Evolutionary conservation across 2,329 filamentous ascomycete genomes (phyloP).

Genomic region (Venturia aucupariae): DNA sequence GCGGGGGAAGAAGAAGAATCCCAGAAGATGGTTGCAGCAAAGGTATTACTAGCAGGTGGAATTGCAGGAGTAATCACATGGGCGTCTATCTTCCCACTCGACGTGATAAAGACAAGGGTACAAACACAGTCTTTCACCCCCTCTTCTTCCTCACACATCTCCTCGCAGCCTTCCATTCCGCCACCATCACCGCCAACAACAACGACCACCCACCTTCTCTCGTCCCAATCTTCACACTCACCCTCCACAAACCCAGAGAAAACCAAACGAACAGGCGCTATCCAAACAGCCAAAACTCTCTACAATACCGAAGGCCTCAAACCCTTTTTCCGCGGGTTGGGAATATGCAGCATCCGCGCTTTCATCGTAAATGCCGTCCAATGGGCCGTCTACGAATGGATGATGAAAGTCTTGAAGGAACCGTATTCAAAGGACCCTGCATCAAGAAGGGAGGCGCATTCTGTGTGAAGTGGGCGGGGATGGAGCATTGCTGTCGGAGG

Average conservation of each 20-base stretch:
- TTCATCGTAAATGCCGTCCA: conserved; percentile 90
- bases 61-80: conserved; percentile 81
- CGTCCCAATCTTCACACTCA: neutral
- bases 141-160: neutral
- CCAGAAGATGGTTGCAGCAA: conserved; percentile 36
- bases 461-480: too few species aligned
- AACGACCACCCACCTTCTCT: neutral
- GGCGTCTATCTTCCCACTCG: conserved; percentile 82
- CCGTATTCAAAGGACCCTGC: neutral
- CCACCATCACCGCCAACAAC: neutral
- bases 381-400: conserved; percentile 87
- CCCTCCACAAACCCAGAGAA: conserved; percentile 20
- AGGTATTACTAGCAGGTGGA: conserved; percentile 73
- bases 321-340: conserved; percentile 75
- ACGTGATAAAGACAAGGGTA: conserved; percentile 87
- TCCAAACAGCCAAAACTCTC: conserved; percentile 55
- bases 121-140: conserved; percentile 44
- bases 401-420: conserved; percentile 46
- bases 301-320: conserved; percentile 62
- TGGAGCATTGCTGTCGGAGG: too few species aligned
- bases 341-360: conserved; percentile 73
- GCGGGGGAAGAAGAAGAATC: conserved; percentile 34
- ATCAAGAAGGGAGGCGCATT: neutral
- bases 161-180: neutral
- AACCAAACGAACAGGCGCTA: conserved; percentile 38